Conservation (phyloP, 2,329 filamentous ascomycete genomes). For the Cyclaneusma minus region DNA sequence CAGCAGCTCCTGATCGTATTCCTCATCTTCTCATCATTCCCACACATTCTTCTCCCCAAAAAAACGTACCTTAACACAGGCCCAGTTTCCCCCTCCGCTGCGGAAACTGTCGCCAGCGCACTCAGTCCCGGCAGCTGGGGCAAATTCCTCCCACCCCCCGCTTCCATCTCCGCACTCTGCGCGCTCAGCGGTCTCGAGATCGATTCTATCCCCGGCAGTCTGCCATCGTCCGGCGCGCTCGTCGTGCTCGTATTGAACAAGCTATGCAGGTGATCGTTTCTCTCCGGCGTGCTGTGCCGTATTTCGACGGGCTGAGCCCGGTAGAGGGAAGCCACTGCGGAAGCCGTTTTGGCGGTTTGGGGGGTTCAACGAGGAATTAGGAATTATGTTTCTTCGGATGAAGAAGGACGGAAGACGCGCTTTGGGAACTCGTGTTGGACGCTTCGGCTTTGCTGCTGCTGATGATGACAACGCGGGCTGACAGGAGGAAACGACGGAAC, state of each 20-base stretch:
- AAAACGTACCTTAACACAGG: slow-evolving; percentile 32
- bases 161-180: slow-evolving; percentile 24
- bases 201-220: slow-evolving; percentile 30
- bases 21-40: slow-evolving; percentile 6
- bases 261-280: no score
- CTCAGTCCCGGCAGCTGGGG: slow-evolving; percentile 38
- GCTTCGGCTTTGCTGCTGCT: no score
- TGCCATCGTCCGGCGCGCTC: slow-evolving; percentile 30
- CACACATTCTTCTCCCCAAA: slow-evolving; percentile 5
- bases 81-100: slow-evolving; percentile 30
- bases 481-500: no score
- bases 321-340: slow-evolving; percentile 42
- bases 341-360: slow-evolving; percentile 31
- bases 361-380: no score
- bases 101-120: slow-evolving; percentile 38
- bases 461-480: no score
- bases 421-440: no score
- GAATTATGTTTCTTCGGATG: no score
- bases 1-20: slow-evolving; percentile 4
- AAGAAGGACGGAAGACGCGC: no score
- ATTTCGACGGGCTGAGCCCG: slow-evolving; percentile 41
- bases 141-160: no score
- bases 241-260: no score
- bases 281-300: slow-evolving; percentile 23
- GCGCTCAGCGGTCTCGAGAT: slow-evolving; percentile 30